Base-by-base conservation (phyloP, 805 yeast genomes). In the Nakazawaea ernobii region DNA sequence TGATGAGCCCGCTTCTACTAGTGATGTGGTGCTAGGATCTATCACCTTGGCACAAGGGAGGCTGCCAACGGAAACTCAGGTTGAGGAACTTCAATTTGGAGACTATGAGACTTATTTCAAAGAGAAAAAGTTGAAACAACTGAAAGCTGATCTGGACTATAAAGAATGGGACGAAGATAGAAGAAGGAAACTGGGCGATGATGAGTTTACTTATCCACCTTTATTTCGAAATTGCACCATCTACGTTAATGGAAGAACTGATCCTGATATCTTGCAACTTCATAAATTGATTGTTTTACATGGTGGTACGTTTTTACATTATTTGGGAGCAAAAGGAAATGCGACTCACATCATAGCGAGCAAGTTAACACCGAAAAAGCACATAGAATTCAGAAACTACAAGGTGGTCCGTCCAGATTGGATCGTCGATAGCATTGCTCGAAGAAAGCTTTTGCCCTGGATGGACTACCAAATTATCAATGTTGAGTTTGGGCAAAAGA, bases 291-390 rank as follows among this genome's bases (percentile, higher is more conserved):
- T 92, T 2, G 77, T 86, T 2, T 54, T 79, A 8, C 76, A 91
- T 62, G 97, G 98, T 0, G 99, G 99, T 0, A 72, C 67, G 44
- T 87, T 86, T 52, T 59, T 84, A 20, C 84, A 84, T 52, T 82
- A 79, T 63, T 62, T 92, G 37, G 71, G 79, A 4, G 80, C 84
- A 5, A 91, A 91, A 59, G 75, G 84, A 3, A 70, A 74, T 9
- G 94, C 84, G 0, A 86, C 97, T 0, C 98, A 94, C 65, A 84
- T 92, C 4, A 69, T 94, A 3, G 95, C 97, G 7, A 80, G 83
- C 47, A 71, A 79, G 28, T 61, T 92, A 52, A 89, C 98, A 0
- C 88, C 94, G 0, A 70, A 85, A 46, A 92, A 94, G 62, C 67
- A 70, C 46, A 59, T 75, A 3, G 84, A 86, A 62, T 88, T 79